Evolutionary conservation across 352 stramenopile species (phyloP).

Genomic region (Pythium aquatile): DNA sequence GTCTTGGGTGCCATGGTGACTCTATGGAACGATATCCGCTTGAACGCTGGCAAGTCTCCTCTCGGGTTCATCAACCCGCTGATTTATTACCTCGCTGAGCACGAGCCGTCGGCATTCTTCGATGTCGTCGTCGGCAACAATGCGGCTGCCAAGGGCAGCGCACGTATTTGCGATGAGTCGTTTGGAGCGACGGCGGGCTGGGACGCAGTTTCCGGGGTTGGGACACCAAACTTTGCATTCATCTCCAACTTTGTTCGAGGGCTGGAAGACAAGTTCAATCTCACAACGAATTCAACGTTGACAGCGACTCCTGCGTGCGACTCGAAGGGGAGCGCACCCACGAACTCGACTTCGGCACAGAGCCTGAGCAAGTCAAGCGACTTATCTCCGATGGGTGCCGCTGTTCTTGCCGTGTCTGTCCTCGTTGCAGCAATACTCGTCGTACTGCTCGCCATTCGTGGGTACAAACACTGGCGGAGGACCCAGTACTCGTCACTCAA

Average conservation of each 20-base stretch:
- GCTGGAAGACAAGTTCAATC: constrained; percentile 55
- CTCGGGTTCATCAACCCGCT: constrained; percentile 89
- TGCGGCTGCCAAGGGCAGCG: constrained; percentile 43
- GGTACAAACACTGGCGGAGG: constrained; percentile 11
- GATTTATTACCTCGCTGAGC: constrained; percentile 74
- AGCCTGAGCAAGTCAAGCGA: not conserved
- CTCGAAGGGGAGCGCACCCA: not conserved
- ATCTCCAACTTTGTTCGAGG: constrained; percentile 54
- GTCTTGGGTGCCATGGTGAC: constrained; percentile 85
- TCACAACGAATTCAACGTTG: constrained; percentile 18
- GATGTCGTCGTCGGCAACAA: constrained; percentile 89
- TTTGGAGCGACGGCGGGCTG: constrained; percentile 85
- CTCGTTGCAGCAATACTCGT: constrained; percentile 13
- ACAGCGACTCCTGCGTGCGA: not conserved
- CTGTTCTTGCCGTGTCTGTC: constrained; percentile 4
- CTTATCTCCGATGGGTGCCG: not conserved
- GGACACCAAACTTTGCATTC: constrained; percentile 79
- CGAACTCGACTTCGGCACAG: not conserved
- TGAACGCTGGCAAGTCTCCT: constrained; percentile 74
- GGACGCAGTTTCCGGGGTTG: constrained; percentile 87
- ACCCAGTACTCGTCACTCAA: constrained; percentile 26
- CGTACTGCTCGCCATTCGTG: constrained; percentile 13
- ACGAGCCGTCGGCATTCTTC: constrained; percentile 63
- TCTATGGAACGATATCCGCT: constrained; percentile 81
- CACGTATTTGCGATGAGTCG: constrained; percentile 59